These are phyloP conservation scores for Solanum rostratum DNA, from an alignment of 257 asterid genomes.

Conservation along the genomic window DNA sequence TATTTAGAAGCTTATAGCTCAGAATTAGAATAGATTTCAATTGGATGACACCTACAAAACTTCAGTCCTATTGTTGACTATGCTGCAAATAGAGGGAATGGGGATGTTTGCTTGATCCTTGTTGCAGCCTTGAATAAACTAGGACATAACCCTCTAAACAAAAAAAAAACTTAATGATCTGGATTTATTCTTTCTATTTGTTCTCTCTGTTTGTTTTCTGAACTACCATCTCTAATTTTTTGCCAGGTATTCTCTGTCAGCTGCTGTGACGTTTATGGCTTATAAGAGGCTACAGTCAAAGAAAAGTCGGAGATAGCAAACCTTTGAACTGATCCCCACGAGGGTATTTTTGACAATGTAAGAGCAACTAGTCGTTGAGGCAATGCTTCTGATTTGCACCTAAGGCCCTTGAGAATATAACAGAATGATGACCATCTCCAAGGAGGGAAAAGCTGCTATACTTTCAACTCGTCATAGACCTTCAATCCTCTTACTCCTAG, in stretches of 20 bases:
- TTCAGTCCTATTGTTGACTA: not conserved
- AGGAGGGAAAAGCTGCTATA: not conserved
- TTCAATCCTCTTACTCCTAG: not conserved
- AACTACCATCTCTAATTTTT: not conserved
- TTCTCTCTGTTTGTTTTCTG: not conserved
- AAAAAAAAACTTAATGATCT: not conserved
- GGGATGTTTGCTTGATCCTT: not conserved
- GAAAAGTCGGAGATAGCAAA: conserved; percentile 34
- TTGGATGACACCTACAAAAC: not conserved
- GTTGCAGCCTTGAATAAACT: not conserved
- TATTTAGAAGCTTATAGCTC: not conserved
- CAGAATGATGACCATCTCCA: not conserved
- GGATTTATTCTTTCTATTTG: not conserved
- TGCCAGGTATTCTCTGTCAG: conserved; percentile 90
- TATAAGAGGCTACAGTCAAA: conserved; percentile 55
- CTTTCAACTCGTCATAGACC: not conserved
- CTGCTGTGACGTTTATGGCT: conserved; percentile 94
- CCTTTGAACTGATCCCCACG: not conserved
- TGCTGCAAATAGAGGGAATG: not conserved
- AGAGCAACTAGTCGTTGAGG: not conserved
- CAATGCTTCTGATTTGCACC: not conserved
- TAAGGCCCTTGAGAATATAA: not conserved
- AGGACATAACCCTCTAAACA: not conserved
- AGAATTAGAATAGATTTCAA: not conserved
- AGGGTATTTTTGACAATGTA: not conserved